Evolutionary conservation across 768 basidiomycete genomes (phyloP), one percentile per base, ranked within the genome.

Genomic region (Pulveroboletus ravenelii): DNA sequence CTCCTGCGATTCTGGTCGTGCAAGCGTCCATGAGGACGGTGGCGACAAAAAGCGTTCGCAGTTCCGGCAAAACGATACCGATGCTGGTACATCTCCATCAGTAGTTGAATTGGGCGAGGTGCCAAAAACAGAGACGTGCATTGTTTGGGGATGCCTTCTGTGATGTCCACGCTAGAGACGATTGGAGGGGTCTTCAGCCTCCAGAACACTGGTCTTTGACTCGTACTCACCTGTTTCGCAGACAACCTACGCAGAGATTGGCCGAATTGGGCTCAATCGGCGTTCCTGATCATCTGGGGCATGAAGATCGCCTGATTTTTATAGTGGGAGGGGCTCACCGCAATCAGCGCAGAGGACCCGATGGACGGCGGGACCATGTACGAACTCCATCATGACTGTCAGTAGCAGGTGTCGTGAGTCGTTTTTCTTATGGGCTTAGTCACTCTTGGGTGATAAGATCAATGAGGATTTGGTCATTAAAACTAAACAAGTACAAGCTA

Each of bases 111-210:
- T 14, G 37, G 12, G 10, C 3, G 32, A 40, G 39, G 41, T 18
- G 6, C 6, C 14, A 27, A 6, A 14, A 36, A 17, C 1, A 10
- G 17, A 45, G n/a, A 65, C 72, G 45, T 46, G 87, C 89, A 83
- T 81, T 91, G 90, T 65, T 93, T 97, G 7, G 94, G 95, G 46
- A 98, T 98, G 13, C 93, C 93, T 66, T 98, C 95, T 1, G 94
- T 98, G 65, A 99, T 95, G 68, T 99, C 96, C 53, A 98, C 84
- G 8, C 89, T 92, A 5, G 36, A 42, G 18, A 27, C 6, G 20
- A 41, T 27, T 13, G 0, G 8, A 18, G 10, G n/a, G 23, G 2
- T 42, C 46, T 8, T 54, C 51, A 48, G 29, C 2, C 6, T 27
- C 30, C 31, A 42, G 15, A 7, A 17, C 12, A 41, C 13, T 10